Percentiles rank a stretch among this genome's conserved stretches.
These are phyloP conservation scores for Rhodotorula paludigena DNA, from an alignment of 768 basidiomycete species.

Conservation along the genomic window DNA sequence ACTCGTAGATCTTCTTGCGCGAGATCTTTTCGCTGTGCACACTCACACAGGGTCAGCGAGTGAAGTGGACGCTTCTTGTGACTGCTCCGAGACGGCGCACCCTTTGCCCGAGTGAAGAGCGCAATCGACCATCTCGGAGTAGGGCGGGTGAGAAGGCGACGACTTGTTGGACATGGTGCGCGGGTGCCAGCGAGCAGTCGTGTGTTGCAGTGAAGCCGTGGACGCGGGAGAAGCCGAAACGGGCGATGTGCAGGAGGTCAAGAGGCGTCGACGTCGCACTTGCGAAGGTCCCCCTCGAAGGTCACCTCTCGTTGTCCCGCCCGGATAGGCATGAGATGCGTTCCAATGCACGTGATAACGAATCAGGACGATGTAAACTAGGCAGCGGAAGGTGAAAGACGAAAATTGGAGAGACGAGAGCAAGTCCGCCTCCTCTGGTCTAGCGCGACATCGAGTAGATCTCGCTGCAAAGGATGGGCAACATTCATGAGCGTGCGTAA, in stretches of 20 bases:
- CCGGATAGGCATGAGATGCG: background rate
- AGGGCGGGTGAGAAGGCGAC: background rate
- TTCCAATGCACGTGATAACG: background rate
- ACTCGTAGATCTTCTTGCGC: background rate
- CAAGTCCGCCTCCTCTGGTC: background rate
- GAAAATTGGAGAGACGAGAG: background rate
- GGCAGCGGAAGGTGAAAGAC: background rate
- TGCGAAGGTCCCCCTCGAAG: background rate
- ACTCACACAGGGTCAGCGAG: background rate
- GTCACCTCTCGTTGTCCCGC: too few species aligned
- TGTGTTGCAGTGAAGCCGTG: background rate
- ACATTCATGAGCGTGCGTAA: background rate
- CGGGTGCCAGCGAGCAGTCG: background rate
- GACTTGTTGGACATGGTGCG: background rate
- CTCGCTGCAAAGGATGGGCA: background rate
- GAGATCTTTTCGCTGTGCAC: background rate
- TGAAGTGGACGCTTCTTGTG: too few species aligned
- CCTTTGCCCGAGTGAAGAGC: background rate
- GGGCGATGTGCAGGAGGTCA: background rate
- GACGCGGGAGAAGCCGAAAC: background rate
- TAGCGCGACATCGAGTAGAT: conserved; percentile 25
- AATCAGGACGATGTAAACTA: too few species aligned
- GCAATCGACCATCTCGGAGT: background rate
- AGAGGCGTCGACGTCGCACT: background rate
- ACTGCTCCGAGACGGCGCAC: background rate